Base-by-base conservation (phyloP, 495 filamentous ascomycete species). In the Tetracladium setigerum region DNA sequence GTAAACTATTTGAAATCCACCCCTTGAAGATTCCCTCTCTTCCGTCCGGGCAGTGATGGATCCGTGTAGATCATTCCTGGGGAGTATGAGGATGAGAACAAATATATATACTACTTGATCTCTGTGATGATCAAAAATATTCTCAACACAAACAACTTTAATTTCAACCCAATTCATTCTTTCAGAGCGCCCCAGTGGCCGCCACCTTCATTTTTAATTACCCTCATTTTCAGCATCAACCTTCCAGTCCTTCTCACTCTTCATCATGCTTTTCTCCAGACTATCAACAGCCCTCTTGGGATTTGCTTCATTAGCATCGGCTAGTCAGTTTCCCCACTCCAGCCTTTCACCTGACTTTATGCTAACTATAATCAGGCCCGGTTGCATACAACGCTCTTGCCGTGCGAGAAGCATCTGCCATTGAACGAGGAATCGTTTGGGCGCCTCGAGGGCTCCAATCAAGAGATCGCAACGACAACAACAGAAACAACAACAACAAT, bases 111-210 rank as follows among this genome's bases (percentile, higher is more conserved):
- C 24, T 46, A 27, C 14, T 5, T 31, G 36, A 16, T 27, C 41
- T 32, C n/a, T 31, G 52, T 22, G 17, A 38, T 33, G 46, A 24
- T 16, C 38, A 38, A 24, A n/a, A 18, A 19, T 34, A 49, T 45
- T 36, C 37, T 39, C 16, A 32, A 27, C 35, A 47, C 48, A 46
- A 47, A 58, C 41, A 44, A 44, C 44, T 47, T 49, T 35, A 48
- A 46, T 41, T 44, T 32, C 44, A 46, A 33, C n/a, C 22, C 31
- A 41, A 43, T 44, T 41, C 52, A 53, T 59, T 59, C 53, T 44
- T 56, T 59, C 48, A 46, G 56, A 55, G 56, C 56, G 56, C 56
- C 56, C 56, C 47, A 59, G 56, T 43, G 56, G 56, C 53, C 49
- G 56, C 56, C 53, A 54, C 46, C 49, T 31, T 54, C 48, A 1